Base-by-base conservation (phyloP, 768 basidiomycete species). In the Phanerodontia chrysosporium region DNA sequence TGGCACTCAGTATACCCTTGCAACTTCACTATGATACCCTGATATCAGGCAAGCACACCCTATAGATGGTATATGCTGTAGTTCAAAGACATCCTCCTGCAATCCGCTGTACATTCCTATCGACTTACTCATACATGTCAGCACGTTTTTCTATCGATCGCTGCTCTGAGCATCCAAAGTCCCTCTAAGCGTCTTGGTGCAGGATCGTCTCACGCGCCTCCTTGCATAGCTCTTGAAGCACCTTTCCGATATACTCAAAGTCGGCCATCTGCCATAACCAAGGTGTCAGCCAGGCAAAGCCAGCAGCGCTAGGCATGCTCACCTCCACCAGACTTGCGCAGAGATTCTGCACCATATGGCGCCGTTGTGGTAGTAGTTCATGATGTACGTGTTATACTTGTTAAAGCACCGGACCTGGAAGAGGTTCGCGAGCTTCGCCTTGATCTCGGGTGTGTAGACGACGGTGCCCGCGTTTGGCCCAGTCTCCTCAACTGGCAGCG, bases 251-350 rank as follows among this genome's bases (percentile, higher is more conserved):
- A 58, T 67, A 67, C 28, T 70, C 69, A 45, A 70, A 68, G 49
- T 70, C 69, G 12, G 67, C 64, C 0, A 68, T 56, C 69, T 70
- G 58, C 10, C 22, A 51, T 12, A 25, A 12, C 14, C 14, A 48
- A n/a, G n/a, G n/a, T n/a, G n/a, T n/a, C n/a, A n/a, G n/a, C n/a
- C n/a, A n/a, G n/a, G n/a, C n/a, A n/a, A n/a, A n/a, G n/a, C n/a
- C n/a, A n/a, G n/a, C n/a, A n/a, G n/a, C n/a, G n/a, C n/a, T n/a
- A n/a, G n/a, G n/a, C n/a, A n/a, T n/a, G n/a, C n/a, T n/a, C 53
- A 76, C 75, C 67, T 75, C 73, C 29, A 70, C 66, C 64, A 76
- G 1, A 76, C 64, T 60, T 76, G 75, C 21, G 71, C 66, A 51
- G 73, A 73, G 59, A 62, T 69, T 24, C 75, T 61, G 25, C 62